Evolutionary conservation across 768 basidiomycete genomes (phyloP), one percentile per base, ranked within the genome.

Genomic region (Leccinum arenicola): DNA sequence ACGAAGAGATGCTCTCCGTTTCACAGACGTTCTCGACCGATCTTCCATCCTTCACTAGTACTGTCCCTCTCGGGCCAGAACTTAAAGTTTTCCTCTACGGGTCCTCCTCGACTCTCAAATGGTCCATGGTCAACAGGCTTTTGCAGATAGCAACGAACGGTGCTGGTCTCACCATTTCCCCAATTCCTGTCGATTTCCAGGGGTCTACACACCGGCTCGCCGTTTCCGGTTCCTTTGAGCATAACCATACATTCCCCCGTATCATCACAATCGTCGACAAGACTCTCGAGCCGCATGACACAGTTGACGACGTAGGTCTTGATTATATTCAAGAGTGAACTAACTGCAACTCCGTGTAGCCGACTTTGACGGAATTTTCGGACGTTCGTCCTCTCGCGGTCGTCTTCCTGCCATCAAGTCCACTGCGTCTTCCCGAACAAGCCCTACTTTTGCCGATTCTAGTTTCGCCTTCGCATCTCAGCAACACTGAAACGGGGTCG

Each of bases 61-160:
- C 54, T 47, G 49, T 61, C 55, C 59, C 66, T 62, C 53, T 64
- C 35, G 73, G 73, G 50, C 66, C 75, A 61, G 80, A 80, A 63
- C 79, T 89, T 64, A 82, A 84, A 67, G 77, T 91, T 63, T 75
- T 84, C 52, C 77, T 91, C n/a, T 90, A 89, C 70, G 89, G 88
- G 29, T 72, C 76, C 56, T 78, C 86, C 38, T 78, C 85, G 50
- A 60, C 77, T 61, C 75, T 76, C 75, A 86, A 87, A 72, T 84
- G 84, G 84, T 73, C 77, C 40, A 79, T 90, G 65, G 78, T 86
- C 65, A 77, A 84, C 63, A 77, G 72, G 61, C 75, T 91, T 35
- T 69, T 89, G 66, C 78, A 80, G 71, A 88, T 84, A 72, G 79
- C 79, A 51, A 77, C 76, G 25, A 66, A 67, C 61, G 77, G 76